These are phyloP conservation scores for Podospora didyma DNA, from an alignment of 495 filamentous ascomycete genomes.

Conservation along the genomic window DNA sequence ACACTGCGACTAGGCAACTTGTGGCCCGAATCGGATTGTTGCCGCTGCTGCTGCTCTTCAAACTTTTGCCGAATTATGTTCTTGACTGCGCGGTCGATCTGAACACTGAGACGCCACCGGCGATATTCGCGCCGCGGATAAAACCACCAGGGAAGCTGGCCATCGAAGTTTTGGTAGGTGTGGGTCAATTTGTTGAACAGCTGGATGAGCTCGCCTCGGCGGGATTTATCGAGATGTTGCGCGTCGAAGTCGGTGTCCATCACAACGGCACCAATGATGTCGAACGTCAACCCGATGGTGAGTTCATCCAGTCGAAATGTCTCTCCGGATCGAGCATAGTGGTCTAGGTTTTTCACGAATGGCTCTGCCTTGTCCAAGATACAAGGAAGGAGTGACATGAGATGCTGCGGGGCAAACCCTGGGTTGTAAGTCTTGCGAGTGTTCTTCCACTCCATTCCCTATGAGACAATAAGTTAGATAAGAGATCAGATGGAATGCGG, in stretches of 20 bases:
- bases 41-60: constrained; percentile 8
- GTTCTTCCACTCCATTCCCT: constrained; percentile 36
- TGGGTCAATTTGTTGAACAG: constrained; percentile 23
- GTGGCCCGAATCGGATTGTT: not conserved
- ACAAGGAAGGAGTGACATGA: constrained; percentile 34
- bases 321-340: constrained; percentile 19
- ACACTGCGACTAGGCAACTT: constrained; percentile 30
- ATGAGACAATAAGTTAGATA: not conserved
- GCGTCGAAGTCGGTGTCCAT: constrained; percentile 33
- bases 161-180: constrained; percentile 14
- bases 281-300: constrained; percentile 33
- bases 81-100: constrained; percentile 17
- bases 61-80: constrained; percentile 25
- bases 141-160: constrained; percentile 19
- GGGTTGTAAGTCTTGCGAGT: constrained; percentile 38
- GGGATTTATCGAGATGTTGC: constrained; percentile 18
- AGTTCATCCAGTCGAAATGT: constrained; percentile 23
- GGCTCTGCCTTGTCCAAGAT: constrained; percentile 35
- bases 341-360: constrained; percentile 29
- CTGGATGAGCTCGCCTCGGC: constrained; percentile 23
- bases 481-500: not conserved
- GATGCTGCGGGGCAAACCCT: constrained; percentile 40
- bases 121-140: constrained; percentile 10
- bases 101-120: constrained; percentile 10
- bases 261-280: constrained; percentile 37